Evolutionary conservation across 768 basidiomycete genomes (phyloP), one percentile per base, ranked within the genome.

Genomic region (Tricholoma matsutake): DNA sequence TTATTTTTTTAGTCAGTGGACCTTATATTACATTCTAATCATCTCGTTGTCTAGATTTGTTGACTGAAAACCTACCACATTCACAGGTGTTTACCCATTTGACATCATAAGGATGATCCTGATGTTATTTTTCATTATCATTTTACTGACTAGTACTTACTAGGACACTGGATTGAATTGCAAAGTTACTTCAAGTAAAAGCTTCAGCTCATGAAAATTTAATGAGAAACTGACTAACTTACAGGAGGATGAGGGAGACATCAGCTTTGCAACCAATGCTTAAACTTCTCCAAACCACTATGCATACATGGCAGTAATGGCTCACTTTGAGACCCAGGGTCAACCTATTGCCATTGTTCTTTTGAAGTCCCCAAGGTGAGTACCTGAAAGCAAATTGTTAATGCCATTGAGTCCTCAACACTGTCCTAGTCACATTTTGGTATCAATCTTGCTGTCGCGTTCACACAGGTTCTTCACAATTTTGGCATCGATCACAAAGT

Each of bases 281-380:
- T 79, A 75, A 76, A 75, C 75, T 0, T 75, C 71, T 0, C 69
- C 72, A 0, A 77, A 77, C 60, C 72, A 76, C 43, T n/a, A 62
- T 0, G 69, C 71, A 0, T 72, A 65, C 41, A 59, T 76, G 1
- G 72, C 70, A 0, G 49, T 72, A 25, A 67, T 66, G 0, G 74
- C 71, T 0, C 76, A 78, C 35, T 63, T 75, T 14, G 66, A 72
- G 22, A n/a, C 67, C 4, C 52, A 76, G 0, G 73, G 75, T 0
- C 25, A 54, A 16, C 67, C 67, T 0, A 32, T 75, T 0, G 37
- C 41, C 0, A 60, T 77, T 2, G 47, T 73, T 0, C 64, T 79
- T 0, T 75, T 14, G 75, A 78, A 61, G 72, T 78, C 3, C 29
- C 61, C 5, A 56, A 65, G 64, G 59, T 60, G n/a, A 29, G 52